Percentiles rank a stretch among this genome's conserved stretches.
Evolutionary conservation across 106 monocot genomes (phyloP).

Genomic region (Phalaenopsis aphrodite): DNA sequence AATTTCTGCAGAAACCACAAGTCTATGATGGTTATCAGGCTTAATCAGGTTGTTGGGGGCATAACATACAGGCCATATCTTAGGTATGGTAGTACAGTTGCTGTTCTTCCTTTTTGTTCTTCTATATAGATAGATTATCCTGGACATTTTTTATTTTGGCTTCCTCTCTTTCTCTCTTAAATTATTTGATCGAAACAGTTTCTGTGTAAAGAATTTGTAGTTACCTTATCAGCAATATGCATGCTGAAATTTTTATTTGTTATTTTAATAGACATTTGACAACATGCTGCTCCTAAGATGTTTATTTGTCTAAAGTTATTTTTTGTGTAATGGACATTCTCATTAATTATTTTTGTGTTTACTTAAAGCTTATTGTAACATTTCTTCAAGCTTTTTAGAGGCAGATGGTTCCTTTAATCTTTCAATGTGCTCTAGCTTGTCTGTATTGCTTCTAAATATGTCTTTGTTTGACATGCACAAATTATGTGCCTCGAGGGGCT

Average conservation of each 20-base stretch:
- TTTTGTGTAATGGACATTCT: background rate
- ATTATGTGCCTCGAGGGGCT: background rate
- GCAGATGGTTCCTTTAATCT: background rate
- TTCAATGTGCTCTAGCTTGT: background rate
- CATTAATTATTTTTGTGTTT: background rate
- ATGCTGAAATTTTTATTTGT: background rate
- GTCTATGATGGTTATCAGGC: slow-evolving; percentile 98
- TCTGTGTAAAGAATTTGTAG: background rate
- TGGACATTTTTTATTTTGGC: background rate
- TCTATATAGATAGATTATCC: background rate
- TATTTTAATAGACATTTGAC: background rate
- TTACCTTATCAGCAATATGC: slow-evolving; percentile 2
- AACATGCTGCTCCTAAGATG: background rate
- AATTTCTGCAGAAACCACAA: slow-evolving; percentile 72
- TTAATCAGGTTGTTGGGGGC: slow-evolving; percentile 92
- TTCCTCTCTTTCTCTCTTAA: background rate
- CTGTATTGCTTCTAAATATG: background rate
- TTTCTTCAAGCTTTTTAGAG: background rate
- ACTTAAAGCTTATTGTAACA: background rate
- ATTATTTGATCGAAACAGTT: background rate
- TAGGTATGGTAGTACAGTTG: slow-evolving; percentile 32
- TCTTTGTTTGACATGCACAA: background rate
- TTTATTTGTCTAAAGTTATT: background rate
- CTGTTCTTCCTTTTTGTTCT: background rate
- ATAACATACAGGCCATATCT: slow-evolving; percentile 95